These are phyloP conservation scores for Peronosclerospora sorghi DNA, from an alignment of 352 stramenopile genomes.

Conservation along the genomic window DNA sequence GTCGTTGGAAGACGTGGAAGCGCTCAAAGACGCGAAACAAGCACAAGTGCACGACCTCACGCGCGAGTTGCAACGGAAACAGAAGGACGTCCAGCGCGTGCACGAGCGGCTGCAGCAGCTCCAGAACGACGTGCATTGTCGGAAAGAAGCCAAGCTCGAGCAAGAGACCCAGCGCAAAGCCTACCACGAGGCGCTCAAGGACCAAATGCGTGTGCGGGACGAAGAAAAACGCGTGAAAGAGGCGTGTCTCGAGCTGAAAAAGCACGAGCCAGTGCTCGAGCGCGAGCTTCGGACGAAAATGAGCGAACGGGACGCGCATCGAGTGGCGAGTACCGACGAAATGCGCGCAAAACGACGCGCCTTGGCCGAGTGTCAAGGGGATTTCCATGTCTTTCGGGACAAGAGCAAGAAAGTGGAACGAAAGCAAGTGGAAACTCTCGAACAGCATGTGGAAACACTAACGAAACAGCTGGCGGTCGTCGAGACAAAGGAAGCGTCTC, in stretches of 20 bases:
- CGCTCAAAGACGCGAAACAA: conserved; percentile 37
- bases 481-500: conserved; percentile 30
- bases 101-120: conserved; percentile 43
- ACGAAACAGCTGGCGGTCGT: conserved; percentile 29
- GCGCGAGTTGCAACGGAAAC: conserved; percentile 40
- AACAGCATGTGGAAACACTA: conserved; percentile 31
- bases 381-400: conserved; percentile 32
- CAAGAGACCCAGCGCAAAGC: conserved; percentile 41
- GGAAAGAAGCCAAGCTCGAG: conserved; percentile 38
- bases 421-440: conserved; percentile 27
- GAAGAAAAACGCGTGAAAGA: conserved; percentile 52
- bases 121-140: conserved; percentile 53
- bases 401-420: conserved; percentile 32
- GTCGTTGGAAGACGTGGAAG: conserved; percentile 33
- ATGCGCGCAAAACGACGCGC: conserved; percentile 23
- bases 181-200: conserved; percentile 37
- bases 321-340: conserved; percentile 16
- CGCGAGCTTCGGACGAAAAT: conserved; percentile 33
- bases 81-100: conserved; percentile 32
- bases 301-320: conserved; percentile 24
- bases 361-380: conserved; percentile 29
- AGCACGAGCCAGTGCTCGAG: conserved; percentile 30
- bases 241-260: conserved; percentile 22
- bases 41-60: conserved; percentile 36
- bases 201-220: conserved; percentile 43